Percentiles rank a stretch among this genome's conserved stretches.
Evolutionary conservation across 441 rosid genomes (phyloP).

Genomic region (Gossypium schwendimanii): DNA sequence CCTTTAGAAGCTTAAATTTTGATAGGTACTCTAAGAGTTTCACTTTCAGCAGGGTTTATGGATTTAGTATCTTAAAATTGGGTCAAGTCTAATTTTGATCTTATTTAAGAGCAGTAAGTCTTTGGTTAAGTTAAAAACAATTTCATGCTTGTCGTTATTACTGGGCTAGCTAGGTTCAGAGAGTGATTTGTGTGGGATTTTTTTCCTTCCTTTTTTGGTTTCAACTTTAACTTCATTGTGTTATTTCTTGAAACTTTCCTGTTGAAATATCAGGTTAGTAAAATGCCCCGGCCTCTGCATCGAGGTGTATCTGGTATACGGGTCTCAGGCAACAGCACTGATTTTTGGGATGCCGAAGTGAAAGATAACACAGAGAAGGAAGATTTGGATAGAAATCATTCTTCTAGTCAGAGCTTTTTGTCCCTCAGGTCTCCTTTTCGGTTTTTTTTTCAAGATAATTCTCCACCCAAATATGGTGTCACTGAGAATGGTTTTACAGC

Average conservation of each 20-base stretch:
- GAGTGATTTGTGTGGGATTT: conserved; percentile 1
- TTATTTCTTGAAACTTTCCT: conserved; percentile 2
- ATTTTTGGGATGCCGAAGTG: conserved; percentile 71
- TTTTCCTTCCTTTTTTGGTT: neutral
- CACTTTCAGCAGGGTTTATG: neutral
- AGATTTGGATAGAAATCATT: conserved; percentile 47
- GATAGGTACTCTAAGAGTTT: neutral
- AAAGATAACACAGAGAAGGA: conserved; percentile 70
- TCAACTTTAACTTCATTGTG: neutral
- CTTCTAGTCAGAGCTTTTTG: conserved; percentile 41
- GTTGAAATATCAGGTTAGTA: conserved; percentile 34
- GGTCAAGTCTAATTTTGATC: conserved; percentile 11
- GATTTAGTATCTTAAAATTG: neutral
- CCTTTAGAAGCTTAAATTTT: conserved; percentile 18
- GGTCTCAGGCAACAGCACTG: conserved; percentile 58
- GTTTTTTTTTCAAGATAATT: conserved; percentile 37
- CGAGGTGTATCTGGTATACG: conserved; percentile 63
- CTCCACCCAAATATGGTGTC: conserved; percentile 29
- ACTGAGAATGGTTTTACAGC: conserved; percentile 52
- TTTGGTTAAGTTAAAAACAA: neutral
- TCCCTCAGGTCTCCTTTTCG: conserved; percentile 52
- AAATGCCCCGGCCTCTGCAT: conserved; percentile 76
- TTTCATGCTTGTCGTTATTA: neutral
- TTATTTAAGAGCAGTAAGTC: neutral
- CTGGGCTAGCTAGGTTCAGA: neutral